Base-by-base conservation (phyloP, 1,284 basidiomycete species). In the Mycocalia duriaeana region DNA sequence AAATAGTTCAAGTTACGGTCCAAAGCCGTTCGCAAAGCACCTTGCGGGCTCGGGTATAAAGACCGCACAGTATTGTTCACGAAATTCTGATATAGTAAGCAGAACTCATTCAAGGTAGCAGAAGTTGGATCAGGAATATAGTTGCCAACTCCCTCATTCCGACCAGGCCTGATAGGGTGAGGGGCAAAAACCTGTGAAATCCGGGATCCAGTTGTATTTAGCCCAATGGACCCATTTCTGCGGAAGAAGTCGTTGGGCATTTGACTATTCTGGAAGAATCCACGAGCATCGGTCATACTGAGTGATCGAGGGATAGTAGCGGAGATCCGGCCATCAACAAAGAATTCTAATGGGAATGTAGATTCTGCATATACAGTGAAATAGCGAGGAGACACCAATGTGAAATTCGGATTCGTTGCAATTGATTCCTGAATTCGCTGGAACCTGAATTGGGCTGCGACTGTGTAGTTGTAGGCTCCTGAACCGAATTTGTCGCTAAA, bases 341-440 rank as follows among this genome's bases (percentile, higher is more conserved):
- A 43, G 25, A 43, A 43, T 3, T 16, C 5, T 11, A 43, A 5
- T 5, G 41, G 41, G 41, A 43, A 43, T 13, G 16, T 20, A 16
- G 41, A 43, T 18, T 43, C 41, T 28, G 41, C 41, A 25, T 26
- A 43, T 14, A 16, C 41, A 26, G 41, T 43, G 41, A 26, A 43
- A 18, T 43, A 43, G 25, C 41, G 41, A 43, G 41, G 41, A 8
- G 41, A 43, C 3, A 43, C n/a, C 6, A 43, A 26, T 7, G 41
- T 26, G 23, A 43, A 43, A 14, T 25, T 24, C 24, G 41, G 41
- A 19, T 43, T 43, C 14, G 41, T 43, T 23, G 41, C 41, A 3
- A 43, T 43, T 5, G 41, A 43, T n/a, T 43, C 23, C 18, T 43
- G 41, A 18, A 43, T 43, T 16, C 41, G 41, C 16, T 43, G 23